Percentiles rank a stretch among this genome's conserved stretches.
Evolutionary conservation across 495 filamentous ascomycete species (phyloP).

Genomic region (Aspergillus wentii): DNA sequence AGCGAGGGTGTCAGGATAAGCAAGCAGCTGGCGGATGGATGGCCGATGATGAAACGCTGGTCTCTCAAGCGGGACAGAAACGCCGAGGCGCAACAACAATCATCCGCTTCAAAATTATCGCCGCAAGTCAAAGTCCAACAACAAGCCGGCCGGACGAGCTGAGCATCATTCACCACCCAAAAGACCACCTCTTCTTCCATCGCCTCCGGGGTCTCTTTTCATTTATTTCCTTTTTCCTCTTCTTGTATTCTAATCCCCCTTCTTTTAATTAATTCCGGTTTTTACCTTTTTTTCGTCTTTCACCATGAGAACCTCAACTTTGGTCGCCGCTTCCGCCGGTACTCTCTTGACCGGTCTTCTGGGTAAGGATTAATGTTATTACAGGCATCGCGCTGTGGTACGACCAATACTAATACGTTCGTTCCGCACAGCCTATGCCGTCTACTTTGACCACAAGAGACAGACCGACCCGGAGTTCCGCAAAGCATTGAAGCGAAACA

Average conservation of each 20-base stretch:
- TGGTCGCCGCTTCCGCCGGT: slow-evolving; percentile 69
- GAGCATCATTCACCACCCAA: slow-evolving; percentile 5
- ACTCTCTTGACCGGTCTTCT: slow-evolving; percentile 70
- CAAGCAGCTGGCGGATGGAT: neutral
- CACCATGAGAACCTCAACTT: slow-evolving; percentile 61
- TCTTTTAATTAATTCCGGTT: too few relatives aligned
- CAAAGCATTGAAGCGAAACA: slow-evolving; percentile 75
- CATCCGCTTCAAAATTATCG: slow-evolving; percentile 42
- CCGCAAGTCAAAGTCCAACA: slow-evolving; percentile 11
- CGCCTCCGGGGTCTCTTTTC: neutral
- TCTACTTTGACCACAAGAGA: slow-evolving; percentile 94
- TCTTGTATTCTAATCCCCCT: too few relatives aligned
- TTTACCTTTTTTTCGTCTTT: slow-evolving; percentile 17
- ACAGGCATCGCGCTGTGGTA: too few relatives aligned
- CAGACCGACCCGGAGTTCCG: slow-evolving; percentile 84
- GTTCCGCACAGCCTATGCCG: slow-evolving; percentile 56
- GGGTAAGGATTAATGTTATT: too few relatives aligned
- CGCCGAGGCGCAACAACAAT: slow-evolving; percentile 37
- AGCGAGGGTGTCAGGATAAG: too few relatives aligned
- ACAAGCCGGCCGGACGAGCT: too few relatives aligned
- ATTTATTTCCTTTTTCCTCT: neutral
- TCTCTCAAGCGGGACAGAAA: slow-evolving; percentile 27
- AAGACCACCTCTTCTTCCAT: slow-evolving; percentile 1
- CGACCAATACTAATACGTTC: slow-evolving; percentile 9
- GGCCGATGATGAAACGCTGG: slow-evolving; percentile 2